A percentile compares a stretch with the other conserved stretches of the same genome.
These are phyloP conservation scores for Geotrichum candidum DNA, from an alignment of 1,139 yeast species.

Conservation along the genomic window DNA sequence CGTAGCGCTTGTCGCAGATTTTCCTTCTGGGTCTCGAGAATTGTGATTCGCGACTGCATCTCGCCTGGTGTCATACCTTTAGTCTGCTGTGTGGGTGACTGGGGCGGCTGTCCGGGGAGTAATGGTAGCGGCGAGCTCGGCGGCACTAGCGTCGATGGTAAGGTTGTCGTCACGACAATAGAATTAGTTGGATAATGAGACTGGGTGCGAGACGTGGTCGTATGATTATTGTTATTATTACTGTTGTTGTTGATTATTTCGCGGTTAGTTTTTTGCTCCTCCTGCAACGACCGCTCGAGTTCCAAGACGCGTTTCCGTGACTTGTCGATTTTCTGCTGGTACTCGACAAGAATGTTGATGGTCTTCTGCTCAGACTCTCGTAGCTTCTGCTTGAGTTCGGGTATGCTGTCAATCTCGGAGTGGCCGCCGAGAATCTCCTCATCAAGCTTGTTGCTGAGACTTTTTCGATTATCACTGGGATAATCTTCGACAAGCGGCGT, in stretches of 20 bases:
- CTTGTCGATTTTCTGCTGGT: conserved; percentile 29
- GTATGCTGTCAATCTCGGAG: background rate
- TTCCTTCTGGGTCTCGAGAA: conserved; percentile 49
- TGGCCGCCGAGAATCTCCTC: background rate
- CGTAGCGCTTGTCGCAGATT: conserved; percentile 51
- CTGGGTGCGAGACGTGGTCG: too few relatives aligned
- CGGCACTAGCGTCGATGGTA: background rate
- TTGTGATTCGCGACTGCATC: conserved; percentile 25
- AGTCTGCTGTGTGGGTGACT: background rate
- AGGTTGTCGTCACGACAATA: background rate
- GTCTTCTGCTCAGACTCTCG: conserved; percentile 29
- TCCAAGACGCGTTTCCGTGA: conserved; percentile 27
- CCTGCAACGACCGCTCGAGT: conserved; percentile 25
- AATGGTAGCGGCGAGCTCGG: background rate
- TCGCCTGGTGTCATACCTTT: conserved; percentile 6
- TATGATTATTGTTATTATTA: too few relatives aligned
- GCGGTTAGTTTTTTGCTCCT: conserved; percentile 18
- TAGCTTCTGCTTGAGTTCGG: conserved; percentile 23
- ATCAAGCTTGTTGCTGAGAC: background rate
- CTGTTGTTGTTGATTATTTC: background rate
- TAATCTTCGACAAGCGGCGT: background rate
- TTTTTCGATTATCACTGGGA: background rate
- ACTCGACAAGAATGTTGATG: conserved; percentile 26
- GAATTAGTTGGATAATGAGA: background rate
- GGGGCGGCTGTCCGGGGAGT: background rate